phyloP scores from a whole-genome alignment of 306 rosid species.

The Psophocarpus tetragonolobus region DNA sequence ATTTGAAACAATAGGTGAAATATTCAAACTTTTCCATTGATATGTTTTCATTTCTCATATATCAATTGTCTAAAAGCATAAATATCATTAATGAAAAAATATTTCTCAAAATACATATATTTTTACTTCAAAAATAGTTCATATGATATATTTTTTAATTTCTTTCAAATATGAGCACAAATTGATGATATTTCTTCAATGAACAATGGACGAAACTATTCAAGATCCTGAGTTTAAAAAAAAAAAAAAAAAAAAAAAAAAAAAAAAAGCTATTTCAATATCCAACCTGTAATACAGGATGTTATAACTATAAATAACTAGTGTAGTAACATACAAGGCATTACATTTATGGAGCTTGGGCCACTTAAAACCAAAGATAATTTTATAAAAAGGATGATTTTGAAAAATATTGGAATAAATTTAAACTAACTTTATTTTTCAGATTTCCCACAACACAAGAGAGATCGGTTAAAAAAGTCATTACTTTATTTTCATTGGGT shows the following conservation, averaged over 20 bases:
- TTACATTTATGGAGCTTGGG: background rate
- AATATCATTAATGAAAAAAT: background rate
- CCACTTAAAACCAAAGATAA: background rate
- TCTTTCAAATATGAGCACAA: background rate
- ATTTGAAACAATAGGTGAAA: background rate
- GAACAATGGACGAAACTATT: background rate
- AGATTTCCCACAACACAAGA: background rate
- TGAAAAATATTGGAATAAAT: background rate
- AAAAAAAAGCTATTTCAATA: too few species aligned
- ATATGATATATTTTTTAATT: background rate
- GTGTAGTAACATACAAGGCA: background rate
- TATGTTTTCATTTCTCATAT: background rate
- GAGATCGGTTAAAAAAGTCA: background rate
- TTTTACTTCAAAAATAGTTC: background rate
- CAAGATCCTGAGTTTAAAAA: too few species aligned
- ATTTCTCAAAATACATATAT: background rate
- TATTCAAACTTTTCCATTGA: background rate
- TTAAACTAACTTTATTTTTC: background rate
- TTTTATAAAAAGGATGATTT: background rate
- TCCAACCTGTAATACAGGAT: too few species aligned
- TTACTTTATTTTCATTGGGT: background rate
- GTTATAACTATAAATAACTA: background rate
- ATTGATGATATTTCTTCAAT: background rate
- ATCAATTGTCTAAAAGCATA: background rate
- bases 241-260: too few species aligned